Base-by-base conservation (phyloP, 2,329 filamentous ascomycete species). In the Exophiala spinifera region DNA sequence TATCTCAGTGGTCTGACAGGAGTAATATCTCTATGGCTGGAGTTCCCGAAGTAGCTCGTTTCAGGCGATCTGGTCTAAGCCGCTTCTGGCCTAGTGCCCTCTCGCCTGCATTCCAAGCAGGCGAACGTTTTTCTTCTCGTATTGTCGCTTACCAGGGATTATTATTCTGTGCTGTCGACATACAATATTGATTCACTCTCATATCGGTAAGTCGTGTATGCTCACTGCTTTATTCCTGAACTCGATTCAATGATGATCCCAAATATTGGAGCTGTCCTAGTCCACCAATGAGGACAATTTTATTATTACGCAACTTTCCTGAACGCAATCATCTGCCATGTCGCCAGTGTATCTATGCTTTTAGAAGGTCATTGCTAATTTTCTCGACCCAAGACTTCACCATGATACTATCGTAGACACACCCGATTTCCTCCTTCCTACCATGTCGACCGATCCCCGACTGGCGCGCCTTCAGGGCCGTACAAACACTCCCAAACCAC, bases 371-470 rank as follows among this genome's bases (percentile, higher is more conserved):
- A 31, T 10, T 2, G 11, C 28, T 31, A 31, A 31, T 11, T 10
- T 31, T 2, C 28, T 31, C 7, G 4, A 31, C 28, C 7, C 28
- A 31, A 31, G 28, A 31, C 4, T 31, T 25, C 46, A 43, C 28
- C 23, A 55, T 55, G 52, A 34, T 53, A 13, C 33, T 19, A 36
- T 21, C 17, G 46, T 34, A 21, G 14, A 46, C 25, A 53, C 52
- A 57, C 39, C 21, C 19, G 46, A 46, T 55, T 31, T 36, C 47
- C 28, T 48, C 44, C 14, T 37, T 23, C 51, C 17, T 15, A 55
- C 37, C 53, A 66, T 79, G 77, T 71, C 76, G 53, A 68, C 74
- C 63, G 77, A 79, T 61, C 80, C 80, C 51, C 74, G 79, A 59
- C 72, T 77, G 57, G 73, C 73, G 59, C 74, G 76, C 61, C 71